Evolutionary conservation across 106 monocot species (phyloP), one percentile per base, ranked within the genome.

Genomic region (Xerophyta viscosa): DNA sequence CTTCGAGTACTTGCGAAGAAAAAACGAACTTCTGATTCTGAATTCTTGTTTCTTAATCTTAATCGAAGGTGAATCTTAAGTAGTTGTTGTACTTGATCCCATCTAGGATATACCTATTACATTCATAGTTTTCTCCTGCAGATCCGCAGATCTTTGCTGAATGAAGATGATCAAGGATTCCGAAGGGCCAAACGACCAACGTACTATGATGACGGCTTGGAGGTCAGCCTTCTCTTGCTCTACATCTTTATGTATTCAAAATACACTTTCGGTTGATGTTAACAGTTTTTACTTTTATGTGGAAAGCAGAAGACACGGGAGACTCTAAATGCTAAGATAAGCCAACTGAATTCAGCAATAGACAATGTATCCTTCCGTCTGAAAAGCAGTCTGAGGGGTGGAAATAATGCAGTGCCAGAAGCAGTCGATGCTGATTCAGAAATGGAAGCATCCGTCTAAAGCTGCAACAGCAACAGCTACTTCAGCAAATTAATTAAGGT

Each of bases 141-240:
- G 91, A 86, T 92, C 46, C 56, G 91, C 48, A 77, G 76, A 73
- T 76, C 78, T 8, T 33, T 92, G n/a, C 58, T 86, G 64, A 86
- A 82, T 55, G 91, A 92, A 62, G 76, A 92, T 65, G 91, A 92
- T 58, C 64, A 75, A 57, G 86, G 86, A 27, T 86, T 92, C 53
- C 66, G 63, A 50, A 81, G 44, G 56, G 72, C 82, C 28, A 82
- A 61, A 55, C 63, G 61, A 2, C 86, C 78, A 0, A 58, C 72
- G 5, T 86, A 79, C 47, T 85, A 86, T 31, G 91, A 86, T 41
- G 91, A 73, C 41, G 92, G 92, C 19, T 66, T 92, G 42, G 92
- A 92, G 92, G 87, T 89, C 25, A 66, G 31, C 17, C 18, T 8
- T 31, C 14, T 54, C n/a, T 31, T 30, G 14, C 30, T 3, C 6